These are phyloP conservation scores for Plantago coronopus DNA, from an alignment of 305 asterid species.

Conservation along the genomic window DNA sequence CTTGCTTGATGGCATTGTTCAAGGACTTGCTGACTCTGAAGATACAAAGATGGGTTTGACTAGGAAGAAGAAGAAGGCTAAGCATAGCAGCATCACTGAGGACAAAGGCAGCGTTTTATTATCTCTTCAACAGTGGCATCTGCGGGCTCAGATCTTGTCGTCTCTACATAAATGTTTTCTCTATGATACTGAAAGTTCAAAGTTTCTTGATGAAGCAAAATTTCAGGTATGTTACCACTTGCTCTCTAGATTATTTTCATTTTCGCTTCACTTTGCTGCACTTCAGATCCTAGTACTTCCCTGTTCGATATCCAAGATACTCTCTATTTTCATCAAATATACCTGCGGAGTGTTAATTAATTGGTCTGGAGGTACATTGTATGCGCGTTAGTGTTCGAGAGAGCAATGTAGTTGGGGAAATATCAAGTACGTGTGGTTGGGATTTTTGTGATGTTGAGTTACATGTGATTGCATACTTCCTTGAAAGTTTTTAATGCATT, in stretches of 20 bases:
- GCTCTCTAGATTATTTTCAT: constrained; percentile 10
- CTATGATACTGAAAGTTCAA: constrained; percentile 62
- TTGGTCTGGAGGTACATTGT: too few species aligned
- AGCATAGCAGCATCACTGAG: constrained; percentile 37
- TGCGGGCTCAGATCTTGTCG: constrained; percentile 62
- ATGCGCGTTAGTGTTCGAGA: too few species aligned
- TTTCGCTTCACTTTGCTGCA: not conserved
- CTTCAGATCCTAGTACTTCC: not conserved
- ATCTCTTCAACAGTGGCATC: constrained; percentile 63
- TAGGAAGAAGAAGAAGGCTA: constrained; percentile 68
- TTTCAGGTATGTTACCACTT: constrained; percentile 59
- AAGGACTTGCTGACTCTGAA: constrained; percentile 46
- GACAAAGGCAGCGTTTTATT: constrained; percentile 36
- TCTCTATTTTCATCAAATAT: not conserved
- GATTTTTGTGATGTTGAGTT: too few species aligned
- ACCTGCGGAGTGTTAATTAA: not conserved
- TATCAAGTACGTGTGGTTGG: too few species aligned
- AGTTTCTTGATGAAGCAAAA: constrained; percentile 62
- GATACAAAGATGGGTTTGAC: constrained; percentile 27
- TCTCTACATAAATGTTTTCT: constrained; percentile 77
- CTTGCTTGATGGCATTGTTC: constrained; percentile 72
- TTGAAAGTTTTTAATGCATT: too few species aligned
- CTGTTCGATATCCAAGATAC: not conserved
- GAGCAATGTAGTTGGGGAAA: too few species aligned
- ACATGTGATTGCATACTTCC: too few species aligned